Evolutionary conservation across 2,329 filamentous ascomycete species (phyloP).

Genomic region (Exophiala aquamarina): DNA sequence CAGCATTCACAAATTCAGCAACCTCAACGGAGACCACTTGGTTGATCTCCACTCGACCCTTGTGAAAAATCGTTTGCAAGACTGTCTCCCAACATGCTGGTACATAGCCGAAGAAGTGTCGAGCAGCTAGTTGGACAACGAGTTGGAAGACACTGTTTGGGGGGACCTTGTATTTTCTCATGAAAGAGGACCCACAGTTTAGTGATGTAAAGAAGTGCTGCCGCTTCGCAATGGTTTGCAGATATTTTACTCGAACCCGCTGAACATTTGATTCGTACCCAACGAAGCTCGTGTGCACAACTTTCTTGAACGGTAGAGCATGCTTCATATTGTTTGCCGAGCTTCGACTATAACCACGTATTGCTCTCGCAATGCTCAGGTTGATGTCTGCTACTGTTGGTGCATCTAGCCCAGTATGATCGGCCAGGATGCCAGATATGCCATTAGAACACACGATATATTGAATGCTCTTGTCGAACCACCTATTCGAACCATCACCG

Average conservation of each 20-base stretch:
- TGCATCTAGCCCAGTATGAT: conserved; percentile 8
- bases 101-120: conserved; percentile 6
- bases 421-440: conserved; percentile 18
- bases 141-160: conserved; percentile 14
- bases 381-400: conserved; percentile 10
- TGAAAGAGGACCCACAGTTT: conserved; percentile 1
- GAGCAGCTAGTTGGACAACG: neutral
- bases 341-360: conserved; percentile 1
- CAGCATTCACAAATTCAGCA: conserved; percentile 1
- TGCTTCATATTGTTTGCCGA: neutral
- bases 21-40: conserved; percentile 1
- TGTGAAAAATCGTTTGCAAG: conserved; percentile 3
- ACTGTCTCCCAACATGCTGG: conserved; percentile 5
- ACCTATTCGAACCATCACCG: conserved; percentile 30
- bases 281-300: no score
- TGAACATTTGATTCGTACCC: no score
- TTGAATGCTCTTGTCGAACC: conserved; percentile 30
- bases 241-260: neutral
- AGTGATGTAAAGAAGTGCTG: conserved; percentile 1
- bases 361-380: conserved; percentile 2
- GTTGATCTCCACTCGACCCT: conserved; percentile 9
- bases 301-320: no score
- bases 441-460: conserved; percentile 30
- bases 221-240: neutral
- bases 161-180: conserved; percentile 8